phyloP scores from a whole-genome alignment of 1,284 basidiomycete genomes.

The Apiotrichum siamense region DNA sequence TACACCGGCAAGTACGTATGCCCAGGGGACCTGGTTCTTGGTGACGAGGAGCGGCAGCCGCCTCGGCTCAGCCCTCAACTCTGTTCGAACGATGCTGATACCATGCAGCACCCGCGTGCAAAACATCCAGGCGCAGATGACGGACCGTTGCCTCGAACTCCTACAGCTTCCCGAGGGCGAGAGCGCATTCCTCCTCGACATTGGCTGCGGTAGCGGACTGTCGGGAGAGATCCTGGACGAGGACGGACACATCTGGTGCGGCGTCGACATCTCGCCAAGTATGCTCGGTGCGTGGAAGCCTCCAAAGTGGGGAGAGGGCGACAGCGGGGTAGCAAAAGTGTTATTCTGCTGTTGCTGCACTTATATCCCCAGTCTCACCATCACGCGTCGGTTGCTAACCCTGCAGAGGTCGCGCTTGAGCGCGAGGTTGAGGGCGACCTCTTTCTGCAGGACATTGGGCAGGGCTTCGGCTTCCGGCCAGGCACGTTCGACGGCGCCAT shows the following conservation, averaged over 20 bases:
- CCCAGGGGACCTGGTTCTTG: neutral
- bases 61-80: too few relatives aligned
- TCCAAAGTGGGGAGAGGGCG: too few relatives aligned
- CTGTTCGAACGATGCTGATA: too few relatives aligned
- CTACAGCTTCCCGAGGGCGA: conserved; percentile 70
- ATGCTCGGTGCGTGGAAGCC: conserved; percentile 77
- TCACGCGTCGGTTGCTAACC: neutral
- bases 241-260: conserved; percentile 89
- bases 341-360: too few relatives aligned
- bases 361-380: too few relatives aligned
- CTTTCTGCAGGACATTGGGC: conserved; percentile 86
- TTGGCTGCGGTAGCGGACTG: conserved; percentile 97
- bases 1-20: conserved; percentile 83
- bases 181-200: conserved; percentile 82
- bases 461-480: conserved; percentile 89
- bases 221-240: conserved; percentile 91
- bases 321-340: too few relatives aligned
- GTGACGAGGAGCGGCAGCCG: too few relatives aligned
- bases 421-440: conserved; percentile 89
- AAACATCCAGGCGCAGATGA: conserved; percentile 97
- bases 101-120: conserved; percentile 78
- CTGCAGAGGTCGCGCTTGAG: conserved; percentile 82
- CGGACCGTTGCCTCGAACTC: conserved; percentile 87
- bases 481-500: conserved; percentile 98
- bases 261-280: conserved; percentile 90